Evolutionary conservation across 371 early-diverging fungal genomes (phyloP).

Genomic region (Mucor mucedo): DNA sequence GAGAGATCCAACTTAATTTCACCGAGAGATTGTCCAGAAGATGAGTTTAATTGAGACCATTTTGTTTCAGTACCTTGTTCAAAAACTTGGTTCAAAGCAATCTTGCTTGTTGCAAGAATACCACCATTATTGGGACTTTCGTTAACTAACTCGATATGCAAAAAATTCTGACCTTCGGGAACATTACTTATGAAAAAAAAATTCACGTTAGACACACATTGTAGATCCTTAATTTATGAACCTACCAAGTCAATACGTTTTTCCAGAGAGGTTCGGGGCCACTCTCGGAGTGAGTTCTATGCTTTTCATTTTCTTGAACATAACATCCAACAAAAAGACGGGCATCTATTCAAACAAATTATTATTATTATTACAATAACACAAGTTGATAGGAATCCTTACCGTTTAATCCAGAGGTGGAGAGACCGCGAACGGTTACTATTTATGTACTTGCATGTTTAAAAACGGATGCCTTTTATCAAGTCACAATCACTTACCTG

Average conservation of each 20-base stretch:
- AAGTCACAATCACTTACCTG: conserved; percentile 16
- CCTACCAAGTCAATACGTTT: conserved; percentile 27
- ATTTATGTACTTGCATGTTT: background rate
- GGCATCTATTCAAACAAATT: conserved; percentile 9
- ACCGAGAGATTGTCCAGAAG: conserved; percentile 17
- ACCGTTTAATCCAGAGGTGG: conserved; percentile 20
- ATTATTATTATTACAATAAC: background rate
- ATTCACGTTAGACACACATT: background rate
- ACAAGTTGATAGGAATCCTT: background rate
- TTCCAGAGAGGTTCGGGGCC: conserved; percentile 24
- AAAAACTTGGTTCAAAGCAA: conserved; percentile 17
- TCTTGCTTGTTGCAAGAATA: conserved; percentile 21
- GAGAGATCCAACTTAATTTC: conserved; percentile 25
- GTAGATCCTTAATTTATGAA: background rate
- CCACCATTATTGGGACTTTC: conserved; percentile 27
- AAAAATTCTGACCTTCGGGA: conserved; percentile 23
- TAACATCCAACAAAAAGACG: conserved; percentile 31
- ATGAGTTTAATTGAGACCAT: conserved; percentile 22
- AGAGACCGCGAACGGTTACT: conserved; percentile 26
- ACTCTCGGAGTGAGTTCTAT: conserved; percentile 29
- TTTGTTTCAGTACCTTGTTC: conserved; percentile 18
- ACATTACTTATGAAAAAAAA: conserved; percentile 16
- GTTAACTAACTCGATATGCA: conserved; percentile 32
- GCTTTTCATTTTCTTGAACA: conserved; percentile 29
- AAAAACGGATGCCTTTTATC: background rate